These are phyloP conservation scores for Lachnellula occidentalis DNA, from an alignment of 2,329 filamentous ascomycete species.

Conservation along the genomic window DNA sequence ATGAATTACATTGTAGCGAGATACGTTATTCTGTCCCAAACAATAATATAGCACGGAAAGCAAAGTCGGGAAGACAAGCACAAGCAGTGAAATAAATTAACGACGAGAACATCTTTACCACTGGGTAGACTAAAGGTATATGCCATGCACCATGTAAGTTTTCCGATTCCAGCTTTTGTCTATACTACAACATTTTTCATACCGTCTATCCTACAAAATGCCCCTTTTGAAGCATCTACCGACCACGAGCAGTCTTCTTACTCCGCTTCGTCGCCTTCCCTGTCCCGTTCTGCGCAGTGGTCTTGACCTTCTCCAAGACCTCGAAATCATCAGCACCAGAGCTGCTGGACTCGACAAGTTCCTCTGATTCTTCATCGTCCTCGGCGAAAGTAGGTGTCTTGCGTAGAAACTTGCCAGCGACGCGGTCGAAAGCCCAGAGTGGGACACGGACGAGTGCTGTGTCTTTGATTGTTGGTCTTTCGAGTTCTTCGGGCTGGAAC, in stretches of 20 bases:
- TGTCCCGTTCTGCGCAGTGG: conserved; percentile 25
- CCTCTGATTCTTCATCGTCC: conserved; percentile 35
- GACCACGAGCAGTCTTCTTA: conserved; percentile 25
- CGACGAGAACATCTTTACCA: no score
- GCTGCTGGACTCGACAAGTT: conserved; percentile 47
- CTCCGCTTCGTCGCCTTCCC: conserved; percentile 22
- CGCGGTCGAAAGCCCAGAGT: conserved; percentile 60
- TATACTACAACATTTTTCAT: conserved; percentile 6
- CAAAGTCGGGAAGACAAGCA: no score
- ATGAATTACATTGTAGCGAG: no score
- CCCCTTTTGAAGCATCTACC: conserved; percentile 4
- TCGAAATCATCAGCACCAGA: conserved; percentile 60
- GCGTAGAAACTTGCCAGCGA: conserved; percentile 45
- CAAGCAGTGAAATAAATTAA: no score
- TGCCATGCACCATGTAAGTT: background rate
- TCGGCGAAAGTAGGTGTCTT: conserved; percentile 34
- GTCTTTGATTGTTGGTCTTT: conserved; percentile 69
- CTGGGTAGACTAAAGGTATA: no score
- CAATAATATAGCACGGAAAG: no score
- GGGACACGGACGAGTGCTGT: conserved; percentile 80
- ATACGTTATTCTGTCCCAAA: no score
- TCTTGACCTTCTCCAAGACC: conserved; percentile 49
- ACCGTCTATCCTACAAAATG: conserved; percentile 9
- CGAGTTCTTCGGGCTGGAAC: conserved; percentile 70
- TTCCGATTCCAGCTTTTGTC: conserved; percentile 5